These are phyloP conservation scores for Cyclostephanos invisitatus DNA, from an alignment of 108 stramenopile species.

Conservation along the genomic window DNA sequence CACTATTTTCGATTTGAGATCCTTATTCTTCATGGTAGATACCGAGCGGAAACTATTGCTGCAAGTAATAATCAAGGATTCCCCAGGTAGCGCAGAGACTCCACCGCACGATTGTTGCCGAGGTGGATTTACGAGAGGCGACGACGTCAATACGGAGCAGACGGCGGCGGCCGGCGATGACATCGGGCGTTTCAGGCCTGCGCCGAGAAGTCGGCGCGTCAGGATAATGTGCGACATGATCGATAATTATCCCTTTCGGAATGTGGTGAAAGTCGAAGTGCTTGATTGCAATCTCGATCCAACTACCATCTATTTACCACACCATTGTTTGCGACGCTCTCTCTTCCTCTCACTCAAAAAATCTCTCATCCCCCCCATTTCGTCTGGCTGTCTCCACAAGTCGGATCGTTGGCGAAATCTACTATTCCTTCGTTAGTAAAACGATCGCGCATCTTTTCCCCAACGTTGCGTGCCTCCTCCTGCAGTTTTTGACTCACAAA, in stretches of 20 bases:
- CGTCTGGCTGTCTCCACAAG: too few relatives aligned
- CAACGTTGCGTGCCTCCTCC: too few relatives aligned
- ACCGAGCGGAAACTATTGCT: neutral
- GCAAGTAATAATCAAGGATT: neutral
- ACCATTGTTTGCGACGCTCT: too few relatives aligned
- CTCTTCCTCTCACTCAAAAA: too few relatives aligned
- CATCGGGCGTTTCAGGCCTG: neutral
- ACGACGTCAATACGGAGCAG: neutral
- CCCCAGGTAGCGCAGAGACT: neutral
- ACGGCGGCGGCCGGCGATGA: neutral
- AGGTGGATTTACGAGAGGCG: neutral
- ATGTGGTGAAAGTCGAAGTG: neutral
- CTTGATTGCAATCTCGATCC: too few relatives aligned
- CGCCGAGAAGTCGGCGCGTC: conserved; percentile 6
- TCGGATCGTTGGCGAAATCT: too few relatives aligned
- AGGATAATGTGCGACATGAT: conserved; percentile 8
- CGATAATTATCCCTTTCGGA: neutral
- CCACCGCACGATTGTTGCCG: neutral
- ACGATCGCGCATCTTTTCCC: neutral
- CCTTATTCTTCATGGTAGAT: neutral
- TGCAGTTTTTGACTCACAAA: too few relatives aligned
- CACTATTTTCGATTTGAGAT: neutral
- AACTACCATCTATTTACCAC: too few relatives aligned
- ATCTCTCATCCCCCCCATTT: too few relatives aligned
- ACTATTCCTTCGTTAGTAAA: too few relatives aligned